Conservation (phyloP, 495 filamentous ascomycete genomes). For the Trypethelium eluteriae region DNA sequence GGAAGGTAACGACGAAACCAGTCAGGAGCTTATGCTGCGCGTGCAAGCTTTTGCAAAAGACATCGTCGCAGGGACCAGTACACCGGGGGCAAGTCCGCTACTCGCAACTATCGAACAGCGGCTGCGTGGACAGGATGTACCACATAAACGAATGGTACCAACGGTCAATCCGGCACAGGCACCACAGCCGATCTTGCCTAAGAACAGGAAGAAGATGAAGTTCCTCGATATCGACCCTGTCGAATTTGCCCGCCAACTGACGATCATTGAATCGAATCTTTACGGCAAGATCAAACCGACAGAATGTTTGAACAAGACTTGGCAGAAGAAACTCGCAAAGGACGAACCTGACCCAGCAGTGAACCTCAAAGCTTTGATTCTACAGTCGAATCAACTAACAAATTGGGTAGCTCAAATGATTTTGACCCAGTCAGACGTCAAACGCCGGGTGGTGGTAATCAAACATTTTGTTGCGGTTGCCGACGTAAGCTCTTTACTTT, state of each 20-base stretch:
- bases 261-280: conserved; percentile 89
- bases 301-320: conserved; percentile 95
- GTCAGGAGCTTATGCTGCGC: conserved; percentile 74
- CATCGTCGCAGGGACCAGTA: conserved; percentile 83
- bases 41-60: conserved; percentile 88
- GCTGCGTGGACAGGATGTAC: conserved; percentile 74
- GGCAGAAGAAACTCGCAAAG: conserved; percentile 84
- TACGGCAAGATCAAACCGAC: conserved; percentile 93
- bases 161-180: conserved; percentile 65
- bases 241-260: conserved; percentile 93
- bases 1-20: conserved; percentile 79
- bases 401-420: conserved; percentile 99
- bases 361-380: conserved; percentile 91
- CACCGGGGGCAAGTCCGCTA: conserved; percentile 72
- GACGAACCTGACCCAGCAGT: conserved; percentile 82
- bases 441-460: conserved; percentile 92
- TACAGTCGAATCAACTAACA: conserved; percentile 96
- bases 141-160: conserved; percentile 76
- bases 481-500: conserved; percentile 56
- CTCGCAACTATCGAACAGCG: conserved; percentile 82
- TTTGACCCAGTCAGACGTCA: conserved; percentile 81
- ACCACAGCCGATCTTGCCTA: conserved; percentile 85
- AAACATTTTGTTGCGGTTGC: conserved; percentile 96
- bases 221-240: conserved; percentile 94
- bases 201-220: conserved; percentile 99